phyloP scores from a whole-genome alignment of 371 early-diverging fungal genomes.

The Zopfochytrium polystomum region DNA sequence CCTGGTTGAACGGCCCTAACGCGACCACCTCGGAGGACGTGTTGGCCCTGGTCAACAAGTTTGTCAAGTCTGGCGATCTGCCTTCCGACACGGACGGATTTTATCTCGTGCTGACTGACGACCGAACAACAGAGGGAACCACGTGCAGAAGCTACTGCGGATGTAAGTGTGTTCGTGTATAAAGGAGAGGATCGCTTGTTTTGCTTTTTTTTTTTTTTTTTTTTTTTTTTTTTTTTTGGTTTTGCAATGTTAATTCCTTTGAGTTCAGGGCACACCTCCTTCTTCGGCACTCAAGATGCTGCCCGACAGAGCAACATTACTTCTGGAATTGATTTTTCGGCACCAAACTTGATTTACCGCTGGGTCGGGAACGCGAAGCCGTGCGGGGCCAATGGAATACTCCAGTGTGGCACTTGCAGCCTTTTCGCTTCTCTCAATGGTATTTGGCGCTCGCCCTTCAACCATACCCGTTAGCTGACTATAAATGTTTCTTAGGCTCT shows the following conservation, averaged over 20 bases:
- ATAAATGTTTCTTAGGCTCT: no score
- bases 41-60: conserved; percentile 18
- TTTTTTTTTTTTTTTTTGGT: conserved; percentile 20
- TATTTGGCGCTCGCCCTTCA: conserved; percentile 50
- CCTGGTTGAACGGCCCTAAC: no score
- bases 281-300: no score
- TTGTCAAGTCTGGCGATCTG: conserved; percentile 49
- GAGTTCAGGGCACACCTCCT: not conserved
- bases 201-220: no score
- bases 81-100: conserved; percentile 50
- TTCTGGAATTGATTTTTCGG: no score
- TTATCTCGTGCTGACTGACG: conserved; percentile 49
- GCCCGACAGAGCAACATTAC: no score
- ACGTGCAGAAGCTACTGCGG: conserved; percentile 51
- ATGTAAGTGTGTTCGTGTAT: no score
- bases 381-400: conserved; percentile 17
- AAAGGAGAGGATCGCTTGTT: no score
- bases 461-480: no score
- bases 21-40: conserved; percentile 46
- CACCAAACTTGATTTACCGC: conserved; percentile 16
- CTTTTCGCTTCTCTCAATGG: no score
- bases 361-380: conserved; percentile 18
- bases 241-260: not conserved
- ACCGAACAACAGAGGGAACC: conserved; percentile 41
- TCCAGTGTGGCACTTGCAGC: conserved; percentile 15